Conservation (phyloP, 176 grass and related monocot genomes). For the Zea luxurians region DNA sequence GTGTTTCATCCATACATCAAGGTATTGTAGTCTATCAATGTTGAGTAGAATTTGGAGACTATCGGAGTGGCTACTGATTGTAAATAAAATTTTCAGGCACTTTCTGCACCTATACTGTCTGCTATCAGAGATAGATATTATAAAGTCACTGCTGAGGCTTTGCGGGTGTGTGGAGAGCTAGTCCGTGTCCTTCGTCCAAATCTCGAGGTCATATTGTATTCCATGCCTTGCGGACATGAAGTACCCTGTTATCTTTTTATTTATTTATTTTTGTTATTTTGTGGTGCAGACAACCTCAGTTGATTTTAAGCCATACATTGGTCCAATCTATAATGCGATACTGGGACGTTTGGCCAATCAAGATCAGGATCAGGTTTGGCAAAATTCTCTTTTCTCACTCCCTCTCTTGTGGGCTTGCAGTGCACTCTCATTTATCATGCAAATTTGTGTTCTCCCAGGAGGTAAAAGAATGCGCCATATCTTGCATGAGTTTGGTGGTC, state of each 20-base stretch:
- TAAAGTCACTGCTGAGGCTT: constrained; percentile 98
- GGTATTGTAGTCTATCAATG: constrained; percentile 42
- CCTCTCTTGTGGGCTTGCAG: background rate
- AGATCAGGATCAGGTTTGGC: constrained; percentile 97
- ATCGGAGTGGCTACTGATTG: background rate
- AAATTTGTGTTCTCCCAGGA: constrained; percentile 57
- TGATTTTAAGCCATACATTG: constrained; percentile 75
- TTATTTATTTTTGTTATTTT: constrained; percentile 3
- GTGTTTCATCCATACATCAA: constrained; percentile 96
- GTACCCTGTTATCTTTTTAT: background rate
- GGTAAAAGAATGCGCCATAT: constrained; percentile 82
- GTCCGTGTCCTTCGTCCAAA: constrained; percentile 86
- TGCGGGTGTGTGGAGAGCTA: constrained; percentile 92
- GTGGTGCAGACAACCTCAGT: constrained; percentile 54
- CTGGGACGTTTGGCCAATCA: constrained; percentile 94
- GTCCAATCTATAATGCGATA: constrained; percentile 88
- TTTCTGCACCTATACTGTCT: constrained; percentile 88
- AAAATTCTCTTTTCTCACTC: background rate
- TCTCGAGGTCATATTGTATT: constrained; percentile 60
- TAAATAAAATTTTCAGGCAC: constrained; percentile 60
- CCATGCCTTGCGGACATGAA: constrained; percentile 29
- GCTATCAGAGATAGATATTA: constrained; percentile 98
- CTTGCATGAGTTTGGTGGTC: constrained; percentile 90
- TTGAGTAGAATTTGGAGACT: background rate
- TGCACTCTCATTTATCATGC: constrained; percentile 8